phyloP scores from a whole-genome alignment of 768 basidiomycete genomes.

The Imleria badia region DNA sequence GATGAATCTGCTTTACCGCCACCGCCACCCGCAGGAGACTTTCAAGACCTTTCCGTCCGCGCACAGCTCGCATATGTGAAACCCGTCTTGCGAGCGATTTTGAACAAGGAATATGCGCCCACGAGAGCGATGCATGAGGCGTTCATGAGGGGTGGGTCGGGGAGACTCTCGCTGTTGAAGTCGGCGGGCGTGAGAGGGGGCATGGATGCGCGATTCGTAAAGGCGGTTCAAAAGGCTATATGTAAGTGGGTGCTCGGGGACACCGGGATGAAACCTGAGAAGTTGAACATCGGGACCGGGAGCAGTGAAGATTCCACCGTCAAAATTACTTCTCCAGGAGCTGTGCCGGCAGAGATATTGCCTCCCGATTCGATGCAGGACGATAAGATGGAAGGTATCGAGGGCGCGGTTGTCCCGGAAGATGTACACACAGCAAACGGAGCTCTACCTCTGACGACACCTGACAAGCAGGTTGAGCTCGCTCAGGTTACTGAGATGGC shows the following conservation, averaged over 20 bases:
- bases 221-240: slow-evolving; percentile 34
- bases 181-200: slow-evolving; percentile 38
- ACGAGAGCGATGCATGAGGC: slow-evolving; percentile 45
- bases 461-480: slow-evolving; percentile 3
- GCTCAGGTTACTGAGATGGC: slow-evolving; percentile 12
- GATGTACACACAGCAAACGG: not conserved
- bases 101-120: slow-evolving; percentile 57
- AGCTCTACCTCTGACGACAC: not conserved
- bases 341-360: not conserved
- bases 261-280: slow-evolving; percentile 9
- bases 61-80: slow-evolving; percentile 68
- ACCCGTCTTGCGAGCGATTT: slow-evolving; percentile 57
- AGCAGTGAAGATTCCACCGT: not conserved
- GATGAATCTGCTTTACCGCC: slow-evolving; percentile 26
- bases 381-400: slow-evolving; percentile 23
- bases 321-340: not conserved
- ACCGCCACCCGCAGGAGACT: slow-evolving; percentile 47
- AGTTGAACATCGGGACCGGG: not conserved
- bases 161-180: slow-evolving; percentile 36
- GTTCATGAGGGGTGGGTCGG: slow-evolving; percentile 60
- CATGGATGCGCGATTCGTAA: slow-evolving; percentile 38
- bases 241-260: slow-evolving; percentile 29
- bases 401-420: not conserved
- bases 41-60: slow-evolving; percentile 48
- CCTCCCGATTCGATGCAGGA: slow-evolving; percentile 2